Evolutionary conservation across 306 rosid species (phyloP).

Genomic region (Pterocarpus santalinus): DNA sequence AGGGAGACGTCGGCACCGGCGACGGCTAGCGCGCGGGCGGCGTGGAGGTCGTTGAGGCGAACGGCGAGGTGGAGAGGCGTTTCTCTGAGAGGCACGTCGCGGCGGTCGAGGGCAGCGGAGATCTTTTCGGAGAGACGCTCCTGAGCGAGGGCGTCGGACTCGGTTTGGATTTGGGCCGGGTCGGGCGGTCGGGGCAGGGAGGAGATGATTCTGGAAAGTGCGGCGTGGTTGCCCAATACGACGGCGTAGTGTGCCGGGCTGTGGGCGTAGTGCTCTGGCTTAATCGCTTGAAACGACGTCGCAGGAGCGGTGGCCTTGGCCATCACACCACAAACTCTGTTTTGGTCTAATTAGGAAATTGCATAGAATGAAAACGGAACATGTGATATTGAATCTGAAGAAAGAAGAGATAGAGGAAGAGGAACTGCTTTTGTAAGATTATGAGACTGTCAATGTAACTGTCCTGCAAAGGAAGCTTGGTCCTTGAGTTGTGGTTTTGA

Average conservation of each 20-base stretch:
- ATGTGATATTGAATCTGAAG: background rate
- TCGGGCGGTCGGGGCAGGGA: constrained; percentile 78
- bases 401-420: background rate
- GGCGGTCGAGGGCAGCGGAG: constrained; percentile 78
- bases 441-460: background rate
- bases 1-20: constrained; percentile 72
- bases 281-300: constrained; percentile 63
- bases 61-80: constrained; percentile 96
- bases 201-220: constrained; percentile 68
- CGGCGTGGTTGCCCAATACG: constrained; percentile 59
- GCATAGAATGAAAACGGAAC: background rate
- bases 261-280: constrained; percentile 71
- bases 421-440: too few species aligned
- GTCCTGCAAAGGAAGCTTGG: background rate
- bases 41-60: constrained; percentile 64
- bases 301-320: constrained; percentile 59
- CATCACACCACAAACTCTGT: constrained; percentile 41
- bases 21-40: constrained; percentile 31
- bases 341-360: background rate
- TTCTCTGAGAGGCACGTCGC: constrained; percentile 84
- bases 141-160: constrained; percentile 83
- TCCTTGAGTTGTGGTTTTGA: background rate
- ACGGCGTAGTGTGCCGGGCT: constrained; percentile 92
- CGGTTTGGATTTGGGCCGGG: constrained; percentile 69
- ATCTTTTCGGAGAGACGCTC: constrained; percentile 79